Conservation (phyloP, 768 basidiomycete genomes). For the Lepiota brunneoincarnata region DNA sequence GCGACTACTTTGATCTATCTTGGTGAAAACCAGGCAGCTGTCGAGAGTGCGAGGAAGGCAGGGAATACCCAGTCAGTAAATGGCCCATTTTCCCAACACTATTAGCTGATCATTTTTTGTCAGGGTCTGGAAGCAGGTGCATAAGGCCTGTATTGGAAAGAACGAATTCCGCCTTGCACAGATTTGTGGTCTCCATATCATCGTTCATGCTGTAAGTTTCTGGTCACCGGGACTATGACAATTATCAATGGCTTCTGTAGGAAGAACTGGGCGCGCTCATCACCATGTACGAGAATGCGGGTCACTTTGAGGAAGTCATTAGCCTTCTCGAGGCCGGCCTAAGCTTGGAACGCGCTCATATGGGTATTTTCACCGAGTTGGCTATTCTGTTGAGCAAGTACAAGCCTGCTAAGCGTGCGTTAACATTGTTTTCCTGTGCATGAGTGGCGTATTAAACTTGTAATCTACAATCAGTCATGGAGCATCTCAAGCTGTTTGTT, state of each 20-base stretch:
- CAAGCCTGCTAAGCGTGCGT: slow-evolving; percentile 84
- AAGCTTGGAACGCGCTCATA: slow-evolving; percentile 95
- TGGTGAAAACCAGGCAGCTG: slow-evolving; percentile 96
- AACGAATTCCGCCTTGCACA: slow-evolving; percentile 87
- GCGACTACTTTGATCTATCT: slow-evolving; percentile 98
- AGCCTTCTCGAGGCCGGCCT: slow-evolving; percentile 90
- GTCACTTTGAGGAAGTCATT: slow-evolving; percentile 94
- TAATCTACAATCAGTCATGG: slow-evolving; percentile 71
- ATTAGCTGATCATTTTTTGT: slow-evolving; percentile 11
- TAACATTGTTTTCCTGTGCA: background rate
- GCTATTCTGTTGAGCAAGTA: slow-evolving; percentile 94
- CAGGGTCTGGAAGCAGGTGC: slow-evolving; percentile 99
- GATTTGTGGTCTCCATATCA: slow-evolving; percentile 97
- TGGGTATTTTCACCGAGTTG: slow-evolving; percentile 98
- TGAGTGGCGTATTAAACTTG: background rate
- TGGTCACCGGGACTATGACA: slow-evolving; percentile 19
- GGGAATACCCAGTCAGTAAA: slow-evolving; percentile 90
- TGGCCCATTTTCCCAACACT: background rate
- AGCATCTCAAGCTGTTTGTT: slow-evolving; percentile 95
- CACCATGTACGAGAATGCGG: slow-evolving; percentile 83
- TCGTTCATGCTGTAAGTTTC: slow-evolving; percentile 76
- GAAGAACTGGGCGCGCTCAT: slow-evolving; percentile 78
- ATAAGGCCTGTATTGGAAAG: slow-evolving; percentile 98
- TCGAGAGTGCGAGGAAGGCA: slow-evolving; percentile 98
- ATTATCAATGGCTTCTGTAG: slow-evolving; percentile 31